Base-by-base conservation (phyloP, 2,329 filamentous ascomycete genomes). In the Verticillium longisporum region DNA sequence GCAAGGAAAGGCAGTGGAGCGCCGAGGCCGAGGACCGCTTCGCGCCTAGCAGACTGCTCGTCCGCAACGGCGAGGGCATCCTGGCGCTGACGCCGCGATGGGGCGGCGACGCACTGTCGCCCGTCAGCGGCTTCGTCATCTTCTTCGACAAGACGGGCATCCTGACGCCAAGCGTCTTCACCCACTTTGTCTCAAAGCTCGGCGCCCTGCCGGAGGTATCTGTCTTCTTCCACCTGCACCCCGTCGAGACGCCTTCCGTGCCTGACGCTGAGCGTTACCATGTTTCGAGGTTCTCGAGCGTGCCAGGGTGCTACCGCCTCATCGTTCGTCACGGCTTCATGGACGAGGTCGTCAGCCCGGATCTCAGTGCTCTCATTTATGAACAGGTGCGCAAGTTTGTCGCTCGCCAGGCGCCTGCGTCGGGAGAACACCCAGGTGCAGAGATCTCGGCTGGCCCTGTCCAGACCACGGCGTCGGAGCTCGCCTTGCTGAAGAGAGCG, bases 1-100 rank as follows among this genome's bases (percentile, higher is more conserved):
- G 90, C 15, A 92, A 93, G 71, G 88, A 92, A 69, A 82, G 85
- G 63, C 90, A 93, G 70, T 93, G 90, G 89, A 75, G 74, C 6
- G 85, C 89, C 2, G 89, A 93, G 74, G 80, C 81, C 1, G 78
- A 81, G 61, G 88, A 91, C 66, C 79, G 80, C 4, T 77, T 86
- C 60, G 77, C 79, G 54, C 78, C 80, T 4, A 79, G 75, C 58
- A 67, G 78, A 14, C 73, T 80, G 3, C 65, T 75, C 18, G 56
- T 68, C 56, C 64, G 63, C 53, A 63, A 63, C 57, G 37, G 32
- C 1, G 68, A 71, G 1, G 69, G 68, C 6, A 64, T 66, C 26
- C 61, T 76, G 1, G 65, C 67, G 5, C 69, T 80, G 6, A 68
- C 72, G 0, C 68, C 72, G 2, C 45, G 21, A 18, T 53, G 45